These are phyloP conservation scores for Aechmea fasciata DNA, from an alignment of 176 grass and related monocot species.

Conservation along the genomic window DNA sequence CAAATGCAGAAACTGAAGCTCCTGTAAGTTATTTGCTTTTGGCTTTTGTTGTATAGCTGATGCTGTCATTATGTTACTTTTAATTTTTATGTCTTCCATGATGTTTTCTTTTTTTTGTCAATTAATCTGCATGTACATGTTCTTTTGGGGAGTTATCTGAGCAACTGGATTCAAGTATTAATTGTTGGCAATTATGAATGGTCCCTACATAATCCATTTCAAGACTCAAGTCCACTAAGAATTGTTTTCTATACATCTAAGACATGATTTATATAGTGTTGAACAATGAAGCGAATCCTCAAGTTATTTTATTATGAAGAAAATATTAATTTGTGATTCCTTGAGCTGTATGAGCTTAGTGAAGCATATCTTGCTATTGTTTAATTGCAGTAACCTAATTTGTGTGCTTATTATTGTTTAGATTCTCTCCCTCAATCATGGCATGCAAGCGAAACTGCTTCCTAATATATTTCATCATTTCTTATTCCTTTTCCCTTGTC, in stretches of 20 bases:
- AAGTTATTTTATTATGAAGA: too few relatives aligned
- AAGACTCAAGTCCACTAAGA: too few relatives aligned
- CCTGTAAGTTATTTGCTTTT: conserved; percentile 46
- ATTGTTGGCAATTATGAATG: not conserved
- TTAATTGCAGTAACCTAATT: too few relatives aligned
- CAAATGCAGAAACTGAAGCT: conserved; percentile 52
- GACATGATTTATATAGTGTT: too few relatives aligned
- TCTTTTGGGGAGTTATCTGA: not conserved
- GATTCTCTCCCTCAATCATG: not conserved
- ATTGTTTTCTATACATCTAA: too few relatives aligned
- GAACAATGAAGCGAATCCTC: too few relatives aligned
- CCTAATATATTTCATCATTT: conserved; percentile 7
- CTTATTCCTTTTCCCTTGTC: conserved; percentile 23
- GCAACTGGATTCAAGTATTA: not conserved
- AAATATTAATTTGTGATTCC: too few relatives aligned
- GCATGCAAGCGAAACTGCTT: not conserved
- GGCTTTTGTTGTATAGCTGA: not conserved
- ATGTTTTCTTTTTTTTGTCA: not conserved
- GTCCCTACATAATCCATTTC: not conserved
- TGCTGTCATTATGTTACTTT: not conserved
- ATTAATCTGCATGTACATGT: not conserved
- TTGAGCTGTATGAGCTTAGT: too few relatives aligned
- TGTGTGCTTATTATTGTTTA: not conserved
- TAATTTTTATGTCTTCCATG: not conserved
- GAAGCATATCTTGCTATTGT: too few relatives aligned